Conservation (phyloP, 345 rosid genomes). For the Acer campestre region DNA sequence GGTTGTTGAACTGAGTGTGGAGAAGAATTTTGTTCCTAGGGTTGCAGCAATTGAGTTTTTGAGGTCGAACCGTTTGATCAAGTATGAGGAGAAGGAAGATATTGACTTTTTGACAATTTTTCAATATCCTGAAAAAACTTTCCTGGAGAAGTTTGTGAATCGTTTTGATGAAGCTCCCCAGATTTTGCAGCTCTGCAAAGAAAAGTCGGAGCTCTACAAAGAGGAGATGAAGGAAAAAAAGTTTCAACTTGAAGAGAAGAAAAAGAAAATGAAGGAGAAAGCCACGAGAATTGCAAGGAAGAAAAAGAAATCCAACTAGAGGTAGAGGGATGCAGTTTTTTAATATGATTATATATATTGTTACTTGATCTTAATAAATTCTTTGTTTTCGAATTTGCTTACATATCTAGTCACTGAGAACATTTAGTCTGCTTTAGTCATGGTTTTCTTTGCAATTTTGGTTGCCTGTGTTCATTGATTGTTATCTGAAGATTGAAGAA, state of each 20-base stretch:
- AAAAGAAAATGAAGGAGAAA: no score
- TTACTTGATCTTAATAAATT: no score
- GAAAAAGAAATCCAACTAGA: background rate
- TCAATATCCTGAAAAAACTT: background rate
- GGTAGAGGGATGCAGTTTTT: no score
- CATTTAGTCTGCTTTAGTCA: no score
- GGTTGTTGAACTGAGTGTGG: background rate
- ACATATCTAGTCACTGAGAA: no score
- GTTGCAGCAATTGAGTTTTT: background rate
- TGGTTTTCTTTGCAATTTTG: no score
- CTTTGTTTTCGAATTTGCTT: no score
- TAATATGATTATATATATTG: no score
- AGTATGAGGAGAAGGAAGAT: background rate
- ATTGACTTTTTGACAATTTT: background rate
- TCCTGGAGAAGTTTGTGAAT: slow-evolving; percentile 20
- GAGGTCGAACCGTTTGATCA: slow-evolving; percentile 5
- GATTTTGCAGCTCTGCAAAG: slow-evolving; percentile 14
- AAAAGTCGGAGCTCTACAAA: background rate
- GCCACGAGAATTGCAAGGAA: background rate
- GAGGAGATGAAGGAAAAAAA: no score
- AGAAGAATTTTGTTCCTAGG: background rate
- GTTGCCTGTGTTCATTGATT: no score
- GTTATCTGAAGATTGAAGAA: no score
- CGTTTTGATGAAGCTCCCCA: slow-evolving; percentile 14
- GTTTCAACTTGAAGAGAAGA: no score